Evolutionary conservation across 2,329 filamentous ascomycete species (phyloP).

Genomic region (Hypoxylon rubiginosum): DNA sequence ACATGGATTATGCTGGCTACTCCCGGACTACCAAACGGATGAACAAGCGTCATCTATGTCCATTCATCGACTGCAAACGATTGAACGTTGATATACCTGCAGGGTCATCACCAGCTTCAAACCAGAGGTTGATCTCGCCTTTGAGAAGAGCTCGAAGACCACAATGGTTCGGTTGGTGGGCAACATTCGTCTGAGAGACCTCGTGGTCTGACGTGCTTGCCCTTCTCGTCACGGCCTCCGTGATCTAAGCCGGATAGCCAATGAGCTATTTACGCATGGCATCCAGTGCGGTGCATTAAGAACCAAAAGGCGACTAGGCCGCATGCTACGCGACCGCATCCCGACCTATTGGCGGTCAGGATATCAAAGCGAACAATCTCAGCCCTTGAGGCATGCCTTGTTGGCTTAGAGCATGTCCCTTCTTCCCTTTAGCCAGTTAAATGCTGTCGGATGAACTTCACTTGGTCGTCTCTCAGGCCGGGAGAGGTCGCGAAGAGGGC

Average conservation of each 20-base stretch:
- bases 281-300: conserved; percentile 37
- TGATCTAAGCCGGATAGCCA: conserved; percentile 25
- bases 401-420: conserved; percentile 25
- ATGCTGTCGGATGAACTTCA: conserved; percentile 26
- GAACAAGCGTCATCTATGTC: conserved; percentile 38
- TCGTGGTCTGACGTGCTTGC: conserved; percentile 35
- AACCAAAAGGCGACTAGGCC: conserved; percentile 35
- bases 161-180: conserved; percentile 6
- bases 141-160: conserved; percentile 10
- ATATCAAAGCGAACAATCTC: conserved; percentile 23
- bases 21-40: conserved; percentile 25
- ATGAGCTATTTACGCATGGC: conserved; percentile 40
- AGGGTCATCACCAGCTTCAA: conserved; percentile 10
- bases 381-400: conserved; percentile 35
- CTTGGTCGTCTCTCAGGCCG: conserved; percentile 28
- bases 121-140: conserved; percentile 5
- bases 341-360: conserved; percentile 29
- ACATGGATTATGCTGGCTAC: conserved; percentile 23
- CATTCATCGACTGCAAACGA: conserved; percentile 7
- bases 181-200: conserved; percentile 18
- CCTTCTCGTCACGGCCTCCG: conserved; percentile 28
- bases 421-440: conserved; percentile 24
- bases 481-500: conserved; percentile 26
- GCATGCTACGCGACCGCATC: conserved; percentile 35
- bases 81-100: conserved; percentile 9